Percentiles rank a stretch among this genome's conserved stretches.
Evolutionary conservation across 495 filamentous ascomycete species (phyloP).

Genomic region (Penicilliopsis zonata): DNA sequence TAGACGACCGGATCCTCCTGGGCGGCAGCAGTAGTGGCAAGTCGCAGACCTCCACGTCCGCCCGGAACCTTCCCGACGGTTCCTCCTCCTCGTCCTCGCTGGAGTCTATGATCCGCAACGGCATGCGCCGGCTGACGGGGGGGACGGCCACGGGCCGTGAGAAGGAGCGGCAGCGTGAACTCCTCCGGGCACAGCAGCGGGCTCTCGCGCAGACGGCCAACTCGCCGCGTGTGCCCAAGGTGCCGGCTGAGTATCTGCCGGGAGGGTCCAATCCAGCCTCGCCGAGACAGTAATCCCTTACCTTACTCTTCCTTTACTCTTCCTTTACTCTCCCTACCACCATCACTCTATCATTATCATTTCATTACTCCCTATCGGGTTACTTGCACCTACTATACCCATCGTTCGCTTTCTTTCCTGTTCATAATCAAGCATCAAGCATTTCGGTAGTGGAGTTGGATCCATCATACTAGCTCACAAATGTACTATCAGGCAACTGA

Average conservation of each 20-base stretch:
- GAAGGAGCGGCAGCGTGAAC: slow-evolving; percentile 47
- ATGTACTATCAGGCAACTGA: no score
- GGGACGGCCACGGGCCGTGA: slow-evolving; percentile 42
- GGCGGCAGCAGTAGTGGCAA: no score
- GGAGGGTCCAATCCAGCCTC: slow-evolving; percentile 28
- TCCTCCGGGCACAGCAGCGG: slow-evolving; percentile 40
- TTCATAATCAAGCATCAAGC: no score
- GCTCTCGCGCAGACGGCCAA: slow-evolving; percentile 26
- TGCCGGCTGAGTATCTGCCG: slow-evolving; percentile 43
- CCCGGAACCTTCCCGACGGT: slow-evolving; percentile 23
- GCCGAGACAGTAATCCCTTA: slow-evolving; percentile 12
- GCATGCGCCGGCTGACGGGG: slow-evolving; percentile 58
- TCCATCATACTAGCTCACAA: no score
- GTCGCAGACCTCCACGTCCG: slow-evolving; percentile 33
- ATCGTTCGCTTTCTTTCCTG: no score
- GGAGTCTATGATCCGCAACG: slow-evolving; percentile 53
- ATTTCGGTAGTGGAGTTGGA: no score
- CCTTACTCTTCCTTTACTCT: no score
- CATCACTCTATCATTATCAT: no score
- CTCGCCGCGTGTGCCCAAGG: slow-evolving; percentile 52
- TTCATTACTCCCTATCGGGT: no score
- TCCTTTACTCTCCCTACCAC: no score
- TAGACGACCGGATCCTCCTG: slow-evolving; percentile 35
- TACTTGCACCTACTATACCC: no score
- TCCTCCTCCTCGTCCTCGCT: slow-evolving; percentile 49